A percentile compares a stretch with the other conserved stretches of the same genome.
These are phyloP conservation scores for Backusella westeae DNA, from an alignment of 192 early-diverging fungal genomes.

Conservation along the genomic window DNA sequence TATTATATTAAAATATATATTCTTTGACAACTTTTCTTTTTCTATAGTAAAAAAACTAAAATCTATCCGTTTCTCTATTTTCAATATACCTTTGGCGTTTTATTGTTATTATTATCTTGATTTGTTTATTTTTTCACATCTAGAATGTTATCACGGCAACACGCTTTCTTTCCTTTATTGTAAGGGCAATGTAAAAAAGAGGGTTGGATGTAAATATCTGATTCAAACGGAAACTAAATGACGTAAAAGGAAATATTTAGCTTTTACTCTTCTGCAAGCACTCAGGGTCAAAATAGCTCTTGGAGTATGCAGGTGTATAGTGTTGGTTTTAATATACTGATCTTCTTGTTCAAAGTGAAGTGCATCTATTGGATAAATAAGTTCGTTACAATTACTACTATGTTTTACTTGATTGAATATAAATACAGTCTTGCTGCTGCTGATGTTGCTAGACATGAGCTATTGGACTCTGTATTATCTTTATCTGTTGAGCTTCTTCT, in stretches of 20 bases:
- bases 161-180: background rate
- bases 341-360: too few species aligned
- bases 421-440: too few species aligned
- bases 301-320: background rate
- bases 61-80: background rate
- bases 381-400: too few species aligned
- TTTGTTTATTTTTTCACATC: background rate
- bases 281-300: background rate
- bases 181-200: too few species aligned
- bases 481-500: too few species aligned
- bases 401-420: too few species aligned
- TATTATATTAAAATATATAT: background rate
- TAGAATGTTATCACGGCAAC: background rate
- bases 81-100: too few species aligned
- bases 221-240: background rate
- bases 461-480: too few species aligned
- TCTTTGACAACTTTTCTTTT: background rate
- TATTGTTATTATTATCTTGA: too few species aligned
- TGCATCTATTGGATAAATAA: too few species aligned
- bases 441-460: too few species aligned
- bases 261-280: background rate
- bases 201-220: background rate
- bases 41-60: background rate
- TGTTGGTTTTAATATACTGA: background rate
- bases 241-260: conserved; percentile 3